These are phyloP conservation scores for Kokia cookei DNA, from an alignment of 441 rosid species.

Conservation along the genomic window DNA sequence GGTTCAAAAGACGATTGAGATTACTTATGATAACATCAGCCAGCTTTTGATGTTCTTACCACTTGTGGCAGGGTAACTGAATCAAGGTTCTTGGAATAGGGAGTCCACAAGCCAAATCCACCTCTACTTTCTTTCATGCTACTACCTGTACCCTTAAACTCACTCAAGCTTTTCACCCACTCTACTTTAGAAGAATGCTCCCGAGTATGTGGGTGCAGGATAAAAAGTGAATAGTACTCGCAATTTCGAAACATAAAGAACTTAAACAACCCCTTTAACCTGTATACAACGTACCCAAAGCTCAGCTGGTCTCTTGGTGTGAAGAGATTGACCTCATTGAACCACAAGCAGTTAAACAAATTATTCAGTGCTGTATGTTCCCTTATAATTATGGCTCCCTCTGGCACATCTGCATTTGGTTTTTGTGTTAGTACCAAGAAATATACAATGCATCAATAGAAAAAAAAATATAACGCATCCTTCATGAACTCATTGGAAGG, in stretches of 20 bases:
- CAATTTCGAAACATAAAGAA: conserved; percentile 90
- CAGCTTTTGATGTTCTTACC: conserved; percentile 87
- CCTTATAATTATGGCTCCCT: conserved; percentile 85
- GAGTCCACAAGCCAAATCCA: conserved; percentile 94
- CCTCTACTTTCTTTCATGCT: conserved; percentile 82
- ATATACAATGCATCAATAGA: background rate
- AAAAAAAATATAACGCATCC: background rate
- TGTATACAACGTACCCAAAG: conserved; percentile 80
- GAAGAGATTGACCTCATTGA: conserved; percentile 86
- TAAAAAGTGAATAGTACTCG: conserved; percentile 84
- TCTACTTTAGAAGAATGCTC: conserved; percentile 96
- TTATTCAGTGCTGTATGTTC: conserved; percentile 79
- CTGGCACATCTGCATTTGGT: conserved; percentile 83
- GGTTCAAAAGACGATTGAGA: background rate
- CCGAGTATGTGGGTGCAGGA: conserved; percentile 79
- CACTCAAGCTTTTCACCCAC: conserved; percentile 78
- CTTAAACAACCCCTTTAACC: conserved; percentile 62
- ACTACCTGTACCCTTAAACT: conserved; percentile 74
- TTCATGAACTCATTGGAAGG: background rate
- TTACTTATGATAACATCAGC: conserved; percentile 27
- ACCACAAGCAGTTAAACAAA: conserved; percentile 93
- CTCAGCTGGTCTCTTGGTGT: conserved; percentile 97
- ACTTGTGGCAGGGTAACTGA: conserved; percentile 63
- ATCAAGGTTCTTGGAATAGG: conserved; percentile 77
- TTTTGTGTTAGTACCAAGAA: background rate